Evolutionary conservation across 805 yeast genomes (phyloP).

Genomic region (Cyberlindnera xishuangbannaensis): DNA sequence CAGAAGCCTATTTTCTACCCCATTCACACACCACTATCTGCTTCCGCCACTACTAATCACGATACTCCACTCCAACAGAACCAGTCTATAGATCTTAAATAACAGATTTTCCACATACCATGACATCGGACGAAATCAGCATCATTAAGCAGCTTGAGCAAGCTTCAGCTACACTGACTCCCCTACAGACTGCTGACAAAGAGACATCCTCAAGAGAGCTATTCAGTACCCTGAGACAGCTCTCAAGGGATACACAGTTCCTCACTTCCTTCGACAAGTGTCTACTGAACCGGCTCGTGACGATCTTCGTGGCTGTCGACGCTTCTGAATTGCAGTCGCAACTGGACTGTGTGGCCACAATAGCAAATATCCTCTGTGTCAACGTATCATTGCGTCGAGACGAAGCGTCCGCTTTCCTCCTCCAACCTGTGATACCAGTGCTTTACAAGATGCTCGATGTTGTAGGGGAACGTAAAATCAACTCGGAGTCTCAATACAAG

Average conservation of each 20-base stretch:
- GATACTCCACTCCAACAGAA: background rate
- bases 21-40: too few relatives aligned
- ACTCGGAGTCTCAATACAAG: slow-evolving; percentile 21
- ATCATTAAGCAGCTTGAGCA: slow-evolving; percentile 3
- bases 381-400: slow-evolving; percentile 15
- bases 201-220: too few relatives aligned
- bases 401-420: background rate
- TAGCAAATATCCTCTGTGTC: slow-evolving; percentile 19
- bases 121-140: background rate
- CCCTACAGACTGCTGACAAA: too few relatives aligned
- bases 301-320: slow-evolving; percentile 7
- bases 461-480: slow-evolving; percentile 23
- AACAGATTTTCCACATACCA: too few relatives aligned
- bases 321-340: slow-evolving; percentile 9
- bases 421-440: slow-evolving; percentile 8
- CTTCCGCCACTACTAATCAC: background rate
- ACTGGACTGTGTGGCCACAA: slow-evolving; percentile 17
- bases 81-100: background rate
- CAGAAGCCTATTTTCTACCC: too few relatives aligned
- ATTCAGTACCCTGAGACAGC: slow-evolving; percentile 10
- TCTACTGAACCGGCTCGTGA: slow-evolving; percentile 9
- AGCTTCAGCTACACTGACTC: slow-evolving; percentile 1
- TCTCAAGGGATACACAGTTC: slow-evolving; percentile 15
- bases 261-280: slow-evolving; percentile 10
- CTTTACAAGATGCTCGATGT: slow-evolving; percentile 15